Base-by-base conservation (phyloP, 768 basidiomycete genomes). In the Naganishia kalamii region DNA sequence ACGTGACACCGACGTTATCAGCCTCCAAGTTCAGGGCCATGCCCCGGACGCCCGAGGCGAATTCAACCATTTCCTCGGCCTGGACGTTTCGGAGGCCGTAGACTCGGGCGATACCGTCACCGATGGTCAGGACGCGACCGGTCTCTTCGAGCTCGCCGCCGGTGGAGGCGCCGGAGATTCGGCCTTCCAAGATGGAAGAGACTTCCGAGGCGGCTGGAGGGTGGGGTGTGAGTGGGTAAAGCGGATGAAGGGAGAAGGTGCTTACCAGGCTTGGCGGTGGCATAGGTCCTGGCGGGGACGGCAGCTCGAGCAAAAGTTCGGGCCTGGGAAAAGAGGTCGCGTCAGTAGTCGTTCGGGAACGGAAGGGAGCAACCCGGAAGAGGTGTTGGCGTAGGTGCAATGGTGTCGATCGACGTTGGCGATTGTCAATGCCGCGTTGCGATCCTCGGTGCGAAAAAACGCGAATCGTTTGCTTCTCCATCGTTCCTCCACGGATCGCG, bases 11-110 rank as follows among this genome's bases (percentile, higher is more conserved):
- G 84, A 98, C 94, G 76, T 97, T 97, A 87, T 98, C 96, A 82
- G 94, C 92, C 83, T 99, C 96, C 87, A 99, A 88, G 89, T 99
- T 99, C 81, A 99, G 82, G 81, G 93, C 97, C 96, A 99, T 99
- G 85, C 96, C 96, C 80, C 96, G 93, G 75, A 99, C 87, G 81
- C 96, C 96, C 59, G 96, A 98, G 54, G 94, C 91, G 86, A 99
- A 99, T 85, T 99, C 96, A 85, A 99, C 96, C 96, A 99, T 99
- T 87, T 99, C 96, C 83, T 99, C 96, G 92, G 80, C 75, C 83
- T 98, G 96, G 76, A 99, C 96, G 79, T 99, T 99, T 82, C 82
- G 88, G 77, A 99, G 86, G 83, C 96, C 96, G 78, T 93, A 97
- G 75, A 99, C 93, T 86, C 96, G 93, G 69, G 72, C 73, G 71